These are phyloP conservation scores for Ulvella scutata DNA, from an alignment of 139 green algal genomes.

Conservation along the genomic window DNA sequence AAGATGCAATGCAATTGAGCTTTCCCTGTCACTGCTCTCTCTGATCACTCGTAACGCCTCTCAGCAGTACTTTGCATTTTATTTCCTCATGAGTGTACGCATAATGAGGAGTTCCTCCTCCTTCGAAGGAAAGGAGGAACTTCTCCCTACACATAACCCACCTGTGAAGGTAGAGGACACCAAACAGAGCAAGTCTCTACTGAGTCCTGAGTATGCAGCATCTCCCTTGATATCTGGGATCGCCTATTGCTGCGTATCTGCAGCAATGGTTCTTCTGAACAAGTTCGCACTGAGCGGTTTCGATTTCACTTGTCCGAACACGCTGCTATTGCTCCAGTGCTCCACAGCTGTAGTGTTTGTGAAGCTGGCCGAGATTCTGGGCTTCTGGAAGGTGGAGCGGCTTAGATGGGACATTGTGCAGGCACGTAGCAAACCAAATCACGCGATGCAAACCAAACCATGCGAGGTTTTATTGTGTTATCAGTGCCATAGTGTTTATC, in stretches of 20 bases:
- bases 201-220: slow-evolving; percentile 4
- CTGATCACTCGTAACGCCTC: no score
- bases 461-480: no score
- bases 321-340: slow-evolving; percentile 75
- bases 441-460: no score
- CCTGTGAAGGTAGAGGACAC: no score
- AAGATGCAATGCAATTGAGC: no score
- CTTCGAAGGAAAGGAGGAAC: no score
- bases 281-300: slow-evolving; percentile 69
- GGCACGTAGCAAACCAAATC: background rate
- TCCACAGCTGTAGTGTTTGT: slow-evolving; percentile 43
- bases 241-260: slow-evolving; percentile 26
- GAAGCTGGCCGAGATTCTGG: slow-evolving; percentile 26
- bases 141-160: no score
- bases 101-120: no score
- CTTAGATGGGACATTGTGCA: slow-evolving; percentile 32
- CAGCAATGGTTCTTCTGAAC: slow-evolving; percentile 61
- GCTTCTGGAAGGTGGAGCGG: slow-evolving; percentile 48
- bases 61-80: no score
- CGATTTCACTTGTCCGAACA: slow-evolving; percentile 47
- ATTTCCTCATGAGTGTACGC: no score
- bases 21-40: no score
- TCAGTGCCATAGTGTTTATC: slow-evolving; percentile 3
- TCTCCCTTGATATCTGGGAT: slow-evolving; percentile 7
- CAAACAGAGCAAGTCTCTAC: background rate